A percentile compares a stretch with the other conserved stretches of the same genome.
Conservation (phyloP, 352 stramenopile genomes). For the Pythium dissimile region DNA sequence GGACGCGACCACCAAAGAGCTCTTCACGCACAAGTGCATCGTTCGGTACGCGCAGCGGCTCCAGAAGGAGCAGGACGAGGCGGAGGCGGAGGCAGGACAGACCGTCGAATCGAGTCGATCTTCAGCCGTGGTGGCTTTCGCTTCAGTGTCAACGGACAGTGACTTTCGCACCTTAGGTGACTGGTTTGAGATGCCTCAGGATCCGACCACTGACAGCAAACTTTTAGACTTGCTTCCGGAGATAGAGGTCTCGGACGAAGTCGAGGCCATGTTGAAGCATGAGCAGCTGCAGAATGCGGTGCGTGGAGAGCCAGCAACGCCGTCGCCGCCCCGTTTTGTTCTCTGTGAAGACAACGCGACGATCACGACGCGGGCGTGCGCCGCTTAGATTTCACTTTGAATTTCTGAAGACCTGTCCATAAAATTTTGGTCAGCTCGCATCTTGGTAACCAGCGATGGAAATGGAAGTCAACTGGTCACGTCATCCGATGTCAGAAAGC, state of each 20-base stretch:
- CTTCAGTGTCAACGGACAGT: neutral
- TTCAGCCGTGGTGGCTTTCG: too few species aligned
- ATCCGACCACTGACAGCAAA: neutral
- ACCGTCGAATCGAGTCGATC: too few species aligned
- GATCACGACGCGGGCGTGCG: neutral
- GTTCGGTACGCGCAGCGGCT: conserved; percentile 9
- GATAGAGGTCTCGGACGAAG: neutral
- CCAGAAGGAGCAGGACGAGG: neutral
- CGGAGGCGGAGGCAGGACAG: neutral
- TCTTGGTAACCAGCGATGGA: too few species aligned
- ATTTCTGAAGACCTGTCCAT: too few species aligned
- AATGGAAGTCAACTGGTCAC: too few species aligned
- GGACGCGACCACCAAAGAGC: conserved; percentile 10
- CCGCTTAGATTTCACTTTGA: neutral
- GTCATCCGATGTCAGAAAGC: too few species aligned
- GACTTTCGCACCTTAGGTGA: neutral
- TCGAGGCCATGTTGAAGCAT: neutral
- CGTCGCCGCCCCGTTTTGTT: neutral
- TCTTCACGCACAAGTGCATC: conserved; percentile 19
- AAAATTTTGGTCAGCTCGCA: too few species aligned
- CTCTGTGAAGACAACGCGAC: neutral
- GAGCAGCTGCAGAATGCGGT: neutral
- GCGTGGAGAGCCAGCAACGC: neutral
- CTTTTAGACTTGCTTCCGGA: conserved; percentile 4
- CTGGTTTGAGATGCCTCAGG: conserved; percentile 1